Evolutionary conservation across 257 asterid genomes (phyloP).

Genomic region (Paulownia fortunei): DNA sequence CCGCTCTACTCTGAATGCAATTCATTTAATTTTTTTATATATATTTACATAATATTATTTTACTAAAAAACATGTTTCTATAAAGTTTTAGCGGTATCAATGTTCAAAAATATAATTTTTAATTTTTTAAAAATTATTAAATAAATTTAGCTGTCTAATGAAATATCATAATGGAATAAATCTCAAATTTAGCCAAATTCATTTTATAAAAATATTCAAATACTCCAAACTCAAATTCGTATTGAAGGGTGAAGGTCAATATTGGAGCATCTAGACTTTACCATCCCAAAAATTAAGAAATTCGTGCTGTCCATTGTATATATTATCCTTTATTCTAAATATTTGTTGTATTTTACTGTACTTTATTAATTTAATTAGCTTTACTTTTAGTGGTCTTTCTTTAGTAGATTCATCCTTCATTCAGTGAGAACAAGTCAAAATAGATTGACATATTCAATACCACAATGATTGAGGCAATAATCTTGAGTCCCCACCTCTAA

Average conservation of each 20-base stretch:
- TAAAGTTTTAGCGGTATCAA: too few species aligned
- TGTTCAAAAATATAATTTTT: too few species aligned
- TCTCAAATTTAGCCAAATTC: too few species aligned
- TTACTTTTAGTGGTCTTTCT: constrained; percentile 26
- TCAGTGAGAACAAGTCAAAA: constrained; percentile 18
- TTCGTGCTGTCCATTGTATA: not conserved
- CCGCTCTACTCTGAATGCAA: too few species aligned
- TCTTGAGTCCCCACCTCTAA: constrained; percentile 37
- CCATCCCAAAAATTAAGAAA: not conserved
- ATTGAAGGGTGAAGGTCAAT: not conserved
- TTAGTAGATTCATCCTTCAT: constrained; percentile 16
- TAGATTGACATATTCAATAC: constrained; percentile 36
- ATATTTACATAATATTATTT: too few species aligned
- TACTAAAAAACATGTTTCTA: too few species aligned
- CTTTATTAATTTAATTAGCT: not conserved
- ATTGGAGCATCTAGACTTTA: constrained; percentile 27
- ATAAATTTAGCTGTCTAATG: too few species aligned
- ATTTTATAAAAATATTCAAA: too few species aligned
- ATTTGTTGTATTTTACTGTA: not conserved
- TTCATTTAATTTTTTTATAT: too few species aligned
- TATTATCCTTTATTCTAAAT: constrained; percentile 11
- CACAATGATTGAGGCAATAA: constrained; percentile 50
- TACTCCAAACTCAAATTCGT: not conserved
- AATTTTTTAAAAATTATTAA: too few species aligned
- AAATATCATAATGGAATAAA: too few species aligned